Conservation (phyloP, 176 grass and related monocot species). For the Otatea glauca region DNA sequence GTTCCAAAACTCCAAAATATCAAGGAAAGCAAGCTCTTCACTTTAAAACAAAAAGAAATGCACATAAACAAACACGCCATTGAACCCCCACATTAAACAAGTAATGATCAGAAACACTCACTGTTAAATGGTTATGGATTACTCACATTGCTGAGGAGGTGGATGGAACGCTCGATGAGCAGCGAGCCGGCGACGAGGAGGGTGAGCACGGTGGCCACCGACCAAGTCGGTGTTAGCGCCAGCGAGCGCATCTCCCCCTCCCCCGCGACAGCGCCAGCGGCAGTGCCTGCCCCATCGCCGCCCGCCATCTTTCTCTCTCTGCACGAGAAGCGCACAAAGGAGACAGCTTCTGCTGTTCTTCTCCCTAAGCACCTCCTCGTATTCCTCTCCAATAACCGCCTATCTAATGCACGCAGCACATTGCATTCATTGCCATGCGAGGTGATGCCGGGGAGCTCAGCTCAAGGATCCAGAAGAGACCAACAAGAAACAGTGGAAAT, state of each 20-base stretch:
- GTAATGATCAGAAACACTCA: not conserved
- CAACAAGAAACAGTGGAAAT: slow-evolving; percentile 19
- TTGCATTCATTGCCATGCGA: not conserved
- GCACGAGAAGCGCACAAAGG: not conserved
- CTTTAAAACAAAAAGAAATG: not conserved
- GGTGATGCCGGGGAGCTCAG: not conserved
- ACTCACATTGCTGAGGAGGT: slow-evolving; percentile 85
- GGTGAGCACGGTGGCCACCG: slow-evolving; percentile 88
- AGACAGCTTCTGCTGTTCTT: not conserved
- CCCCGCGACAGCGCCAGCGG: not conserved
- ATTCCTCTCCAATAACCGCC: slow-evolving; percentile 12
- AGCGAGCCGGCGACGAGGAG: slow-evolving; percentile 86
- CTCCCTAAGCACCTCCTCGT: slow-evolving; percentile 3
- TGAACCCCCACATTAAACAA: not conserved
- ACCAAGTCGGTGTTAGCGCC: slow-evolving; percentile 95
- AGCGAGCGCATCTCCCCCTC: slow-evolving; percentile 68
- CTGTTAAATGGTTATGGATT: not conserved
- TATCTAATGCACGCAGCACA: slow-evolving; percentile 26
- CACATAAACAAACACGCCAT: not conserved
- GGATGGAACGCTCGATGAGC: slow-evolving; percentile 93
- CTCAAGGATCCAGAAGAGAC: slow-evolving; percentile 28
- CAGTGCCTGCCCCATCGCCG: slow-evolving; percentile 1
- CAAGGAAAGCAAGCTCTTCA: not conserved
- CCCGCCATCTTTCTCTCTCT: slow-evolving; percentile 45
- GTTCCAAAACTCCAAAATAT: not conserved